Base-by-base conservation (phyloP, 768 basidiomycete species). In the Panaeolus papilionaceus region DNA sequence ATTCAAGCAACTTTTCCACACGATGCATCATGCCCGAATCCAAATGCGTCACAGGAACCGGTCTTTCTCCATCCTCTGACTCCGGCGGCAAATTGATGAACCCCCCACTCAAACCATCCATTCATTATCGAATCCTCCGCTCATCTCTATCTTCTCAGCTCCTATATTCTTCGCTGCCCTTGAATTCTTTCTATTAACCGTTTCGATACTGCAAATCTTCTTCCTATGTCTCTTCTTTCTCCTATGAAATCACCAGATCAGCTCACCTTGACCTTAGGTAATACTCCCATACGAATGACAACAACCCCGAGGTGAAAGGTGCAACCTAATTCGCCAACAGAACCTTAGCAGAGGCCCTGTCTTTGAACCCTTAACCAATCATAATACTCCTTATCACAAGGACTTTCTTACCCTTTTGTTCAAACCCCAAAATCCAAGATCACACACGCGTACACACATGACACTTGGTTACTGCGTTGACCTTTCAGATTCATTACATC, bases 31-130 rank as follows among this genome's bases (percentile, higher is more conserved):
- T 23, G 38, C 20, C 38, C 37, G 26, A 61, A 16, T n/a, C 20
- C 54, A 26, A 38, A 68, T 74, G 76, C 79, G 80, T 81, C 80
- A 81, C 79, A 80, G 79, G 79, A 75, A 79, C 79, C 72, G 67
- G 42, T 61, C 68, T 65, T 66, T 69, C 65, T 42, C 38, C 18
- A 40, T 66, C 44, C 33, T 67, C 62, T 61, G 51, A 42, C 72
- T 74, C 78, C 78, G 78, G 71, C 78, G 78, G 77, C 74, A 75
- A 63, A 77, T 75, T 68, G 63, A 73, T 78, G 68, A 72, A 70
- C 74, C 75, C 54, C 33, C 54, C 49, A 51, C 26, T 28, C 23
- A 51, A 51, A 7, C 23, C 8, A 45, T 14, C 16, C 39, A 40
- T 40, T 40, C 39, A 40, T 40, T 40, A 40, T 71, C 65, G 67